Evolutionary conservation across 805 yeast genomes (phyloP).

Genomic region (Candida sakaeoensis): DNA sequence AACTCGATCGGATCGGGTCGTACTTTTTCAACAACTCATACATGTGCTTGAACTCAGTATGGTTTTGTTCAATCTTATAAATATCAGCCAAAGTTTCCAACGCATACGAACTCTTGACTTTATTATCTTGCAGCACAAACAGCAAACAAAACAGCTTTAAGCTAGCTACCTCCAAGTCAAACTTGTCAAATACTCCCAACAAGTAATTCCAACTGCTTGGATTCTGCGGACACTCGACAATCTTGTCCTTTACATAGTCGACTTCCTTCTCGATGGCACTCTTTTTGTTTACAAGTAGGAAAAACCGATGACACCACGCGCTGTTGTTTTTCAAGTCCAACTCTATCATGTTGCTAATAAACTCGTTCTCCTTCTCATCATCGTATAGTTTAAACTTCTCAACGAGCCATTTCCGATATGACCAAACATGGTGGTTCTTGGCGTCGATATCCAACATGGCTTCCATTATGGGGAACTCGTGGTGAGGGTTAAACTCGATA

Average conservation of each 20-base stretch:
- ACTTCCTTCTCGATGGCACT: slow-evolving; percentile 44
- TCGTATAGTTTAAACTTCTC: slow-evolving; percentile 47
- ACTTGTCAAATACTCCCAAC: slow-evolving; percentile 46
- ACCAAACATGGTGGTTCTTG: slow-evolving; percentile 96
- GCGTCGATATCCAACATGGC: slow-evolving; percentile 73
- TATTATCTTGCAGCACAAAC: slow-evolving; percentile 31
- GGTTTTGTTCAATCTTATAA: slow-evolving; percentile 26
- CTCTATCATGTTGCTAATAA: slow-evolving; percentile 45
- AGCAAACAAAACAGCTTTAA: slow-evolving; percentile 44
- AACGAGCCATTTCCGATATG: slow-evolving; percentile 83
- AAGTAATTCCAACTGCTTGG: slow-evolving; percentile 85
- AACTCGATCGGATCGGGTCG: slow-evolving; percentile 60
- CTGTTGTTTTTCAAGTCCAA: slow-evolving; percentile 83
- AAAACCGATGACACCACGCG: slow-evolving; percentile 88
- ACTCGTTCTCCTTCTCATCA: slow-evolving; percentile 47
- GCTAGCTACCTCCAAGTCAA: slow-evolving; percentile 24
- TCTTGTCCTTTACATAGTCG: slow-evolving; percentile 45
- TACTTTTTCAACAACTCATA: slow-evolving; percentile 52
- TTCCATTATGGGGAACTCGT: slow-evolving; percentile 65
- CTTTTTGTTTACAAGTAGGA: slow-evolving; percentile 35
- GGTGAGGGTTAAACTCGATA: slow-evolving; percentile 32
- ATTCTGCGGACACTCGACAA: slow-evolving; percentile 70
- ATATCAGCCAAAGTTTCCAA: slow-evolving; percentile 59
- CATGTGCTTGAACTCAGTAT: slow-evolving; percentile 35
- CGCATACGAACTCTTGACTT: slow-evolving; percentile 54